These are phyloP conservation scores for Lasiosphaeria ovina DNA, from an alignment of 495 filamentous ascomycete species.

Conservation along the genomic window DNA sequence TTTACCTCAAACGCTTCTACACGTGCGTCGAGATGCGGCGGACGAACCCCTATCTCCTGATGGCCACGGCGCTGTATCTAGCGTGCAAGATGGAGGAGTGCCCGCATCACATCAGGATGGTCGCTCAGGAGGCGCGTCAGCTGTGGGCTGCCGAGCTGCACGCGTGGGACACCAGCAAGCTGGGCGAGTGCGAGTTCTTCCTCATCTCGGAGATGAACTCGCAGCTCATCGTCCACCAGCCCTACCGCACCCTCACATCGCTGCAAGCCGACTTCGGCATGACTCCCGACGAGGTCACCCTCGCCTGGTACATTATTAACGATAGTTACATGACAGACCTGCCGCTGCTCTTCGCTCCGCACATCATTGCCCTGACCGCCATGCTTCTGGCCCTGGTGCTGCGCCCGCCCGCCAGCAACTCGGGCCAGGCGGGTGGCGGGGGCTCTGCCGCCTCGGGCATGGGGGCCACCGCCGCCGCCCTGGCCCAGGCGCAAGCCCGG, in stretches of 20 bases:
- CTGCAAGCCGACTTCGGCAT: slow-evolving; percentile 69
- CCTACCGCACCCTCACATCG: slow-evolving; percentile 83
- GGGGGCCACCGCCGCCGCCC: slow-evolving; percentile 39
- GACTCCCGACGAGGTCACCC: slow-evolving; percentile 69
- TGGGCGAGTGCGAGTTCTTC: slow-evolving; percentile 96
- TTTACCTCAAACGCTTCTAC: slow-evolving; percentile 94
- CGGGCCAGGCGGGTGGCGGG: slow-evolving; percentile 2
- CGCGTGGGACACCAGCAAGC: slow-evolving; percentile 71
- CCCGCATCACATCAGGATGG: slow-evolving; percentile 89
- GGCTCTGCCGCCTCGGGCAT: slow-evolving; percentile 20
- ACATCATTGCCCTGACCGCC: slow-evolving; percentile 86
- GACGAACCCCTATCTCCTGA: slow-evolving; percentile 89
- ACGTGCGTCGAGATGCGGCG: slow-evolving; percentile 84
- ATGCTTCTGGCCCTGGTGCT: slow-evolving; percentile 83
- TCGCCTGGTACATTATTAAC: slow-evolving; percentile 88
- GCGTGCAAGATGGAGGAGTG: slow-evolving; percentile 99
- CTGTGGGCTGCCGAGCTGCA: slow-evolving; percentile 89
- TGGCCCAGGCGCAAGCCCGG: slow-evolving; percentile 40
- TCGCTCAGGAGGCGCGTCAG: slow-evolving; percentile 80
- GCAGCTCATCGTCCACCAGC: slow-evolving; percentile 92
- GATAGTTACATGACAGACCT: slow-evolving; percentile 95
- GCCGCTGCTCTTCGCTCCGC: slow-evolving; percentile 82
- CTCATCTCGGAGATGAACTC: slow-evolving; percentile 94
- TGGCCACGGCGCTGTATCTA: slow-evolving; percentile 88
- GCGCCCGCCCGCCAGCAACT: slow-evolving; percentile 38